phyloP scores from a whole-genome alignment of 75 land plant genomes.

The Cunninghamia lanceolata region DNA sequence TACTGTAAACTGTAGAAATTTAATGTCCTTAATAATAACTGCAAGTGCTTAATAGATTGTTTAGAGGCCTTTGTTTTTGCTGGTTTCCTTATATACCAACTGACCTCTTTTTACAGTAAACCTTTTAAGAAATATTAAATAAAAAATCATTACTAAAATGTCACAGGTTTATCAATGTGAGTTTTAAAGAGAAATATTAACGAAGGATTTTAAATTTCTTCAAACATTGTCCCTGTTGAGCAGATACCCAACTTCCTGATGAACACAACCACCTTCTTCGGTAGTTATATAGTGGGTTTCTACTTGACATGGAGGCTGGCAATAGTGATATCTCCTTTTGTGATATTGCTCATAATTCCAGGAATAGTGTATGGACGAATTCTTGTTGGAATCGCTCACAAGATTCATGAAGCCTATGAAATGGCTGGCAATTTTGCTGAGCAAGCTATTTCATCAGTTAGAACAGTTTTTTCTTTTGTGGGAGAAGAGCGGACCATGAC shows the following conservation, averaged over 20 bases:
- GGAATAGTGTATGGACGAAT: conserved; percentile 38
- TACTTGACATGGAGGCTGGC: conserved; percentile 26
- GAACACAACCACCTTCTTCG: conserved; percentile 23
- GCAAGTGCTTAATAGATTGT: too few relatives aligned
- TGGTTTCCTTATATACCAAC: too few relatives aligned
- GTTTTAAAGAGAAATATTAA: not conserved
- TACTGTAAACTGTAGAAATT: too few relatives aligned
- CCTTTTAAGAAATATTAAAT: not conserved
- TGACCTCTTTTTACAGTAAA: not conserved
- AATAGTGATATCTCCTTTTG: conserved; percentile 25
- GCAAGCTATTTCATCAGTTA: conserved; percentile 42
- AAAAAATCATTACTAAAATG: too few relatives aligned
- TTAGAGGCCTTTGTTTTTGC: too few relatives aligned
- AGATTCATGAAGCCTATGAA: conserved; percentile 18
- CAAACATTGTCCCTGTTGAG: not conserved
- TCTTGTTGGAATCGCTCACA: conserved; percentile 11
- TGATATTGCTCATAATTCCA: conserved; percentile 37
- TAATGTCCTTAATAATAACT: too few relatives aligned
- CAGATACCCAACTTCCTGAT: conserved; percentile 41
- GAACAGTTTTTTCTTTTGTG: conserved; percentile 56
- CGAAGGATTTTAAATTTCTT: too few relatives aligned
- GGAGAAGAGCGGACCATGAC: conserved; percentile 33
- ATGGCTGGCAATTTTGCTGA: conserved; percentile 35
- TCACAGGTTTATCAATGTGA: not conserved
- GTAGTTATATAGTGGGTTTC: conserved; percentile 22